These are phyloP conservation scores for Backusella morwellensis DNA, from an alignment of 192 early-diverging fungal genomes.

Conservation along the genomic window DNA sequence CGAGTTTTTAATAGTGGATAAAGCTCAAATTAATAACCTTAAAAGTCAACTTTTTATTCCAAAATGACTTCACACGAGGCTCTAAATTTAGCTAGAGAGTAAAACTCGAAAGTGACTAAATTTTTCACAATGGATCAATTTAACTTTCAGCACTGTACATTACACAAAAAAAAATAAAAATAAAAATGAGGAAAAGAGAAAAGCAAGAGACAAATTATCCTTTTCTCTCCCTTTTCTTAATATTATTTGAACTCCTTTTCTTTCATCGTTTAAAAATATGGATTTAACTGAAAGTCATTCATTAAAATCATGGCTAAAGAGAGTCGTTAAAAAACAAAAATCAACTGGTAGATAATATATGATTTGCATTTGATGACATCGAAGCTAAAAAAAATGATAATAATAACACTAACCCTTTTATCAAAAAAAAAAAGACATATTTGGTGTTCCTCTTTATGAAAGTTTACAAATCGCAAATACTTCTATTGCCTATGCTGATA, in stretches of 20 bases:
- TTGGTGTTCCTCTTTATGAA: slow-evolving; percentile 31
- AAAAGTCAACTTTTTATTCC: no score
- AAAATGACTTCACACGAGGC: no score
- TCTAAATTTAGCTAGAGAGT: no score
- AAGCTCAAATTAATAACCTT: no score
- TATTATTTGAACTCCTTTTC: not conserved
- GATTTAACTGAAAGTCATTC: not conserved
- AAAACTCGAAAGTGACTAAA: no score
- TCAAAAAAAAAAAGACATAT: slow-evolving; percentile 13
- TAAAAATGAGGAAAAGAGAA: not conserved
- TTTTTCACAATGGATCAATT: no score
- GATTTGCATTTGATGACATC: not conserved
- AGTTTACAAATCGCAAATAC: slow-evolving; percentile 22
- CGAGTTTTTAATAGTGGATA: no score
- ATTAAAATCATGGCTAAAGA: slow-evolving; percentile 6
- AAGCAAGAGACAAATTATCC: not conserved
- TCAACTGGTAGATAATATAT: not conserved
- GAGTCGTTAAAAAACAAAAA: slow-evolving; percentile 7
- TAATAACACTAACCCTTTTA: not conserved
- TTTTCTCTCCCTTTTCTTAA: slow-evolving; percentile 10
- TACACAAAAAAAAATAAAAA: slow-evolving; percentile 13
- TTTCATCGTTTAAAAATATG: not conserved
- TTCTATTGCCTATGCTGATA: slow-evolving; percentile 27
- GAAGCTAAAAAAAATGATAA: not conserved
- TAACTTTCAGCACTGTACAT: not conserved